A percentile compares a stretch with the other conserved stretches of the same genome.
Conservation (phyloP, 202 grass and related monocot species). For the Setaria viridis region DNA sequence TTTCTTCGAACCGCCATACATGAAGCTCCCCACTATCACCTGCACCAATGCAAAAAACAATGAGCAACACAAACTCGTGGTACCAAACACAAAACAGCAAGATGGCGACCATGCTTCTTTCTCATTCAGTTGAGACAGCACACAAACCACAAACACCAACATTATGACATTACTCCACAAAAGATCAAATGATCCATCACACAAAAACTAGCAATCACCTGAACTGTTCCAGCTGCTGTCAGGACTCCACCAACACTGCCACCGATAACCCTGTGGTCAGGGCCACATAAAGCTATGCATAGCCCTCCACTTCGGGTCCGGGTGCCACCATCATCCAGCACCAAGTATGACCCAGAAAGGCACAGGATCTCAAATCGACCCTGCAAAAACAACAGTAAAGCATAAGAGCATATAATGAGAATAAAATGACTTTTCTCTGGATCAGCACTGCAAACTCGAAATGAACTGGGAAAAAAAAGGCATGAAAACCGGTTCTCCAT, state of each 20-base stretch:
- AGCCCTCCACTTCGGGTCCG: conserved; percentile 67
- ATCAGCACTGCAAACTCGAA: neutral
- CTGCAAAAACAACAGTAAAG: conserved; percentile 57
- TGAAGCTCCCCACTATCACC: conserved; percentile 90
- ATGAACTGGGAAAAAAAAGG: neutral
- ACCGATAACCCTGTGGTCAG: conserved; percentile 81
- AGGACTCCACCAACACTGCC: conserved; percentile 73
- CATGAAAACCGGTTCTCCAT: neutral
- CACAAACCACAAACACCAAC: neutral
- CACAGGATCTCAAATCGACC: conserved; percentile 84
- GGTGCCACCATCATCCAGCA: conserved; percentile 65
- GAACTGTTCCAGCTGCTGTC: conserved; percentile 77
- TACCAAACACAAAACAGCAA: neutral
- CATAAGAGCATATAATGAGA: neutral
- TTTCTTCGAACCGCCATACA: conserved; percentile 71
- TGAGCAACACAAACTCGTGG: neutral
- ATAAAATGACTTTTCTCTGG: neutral
- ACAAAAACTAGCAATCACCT: conserved; percentile 52
- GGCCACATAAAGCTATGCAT: conserved; percentile 71
- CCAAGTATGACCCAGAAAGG: conserved; percentile 81
- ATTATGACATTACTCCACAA: neutral
- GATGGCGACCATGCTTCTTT: neutral
- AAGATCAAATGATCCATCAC: conserved; percentile 1
- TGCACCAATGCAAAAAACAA: neutral
- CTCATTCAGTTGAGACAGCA: conserved; percentile 9